Evolutionary conservation across 2,329 filamentous ascomycete genomes (phyloP), one percentile per base, ranked within the genome.

Genomic region (Phialophora verrucosa): DNA sequence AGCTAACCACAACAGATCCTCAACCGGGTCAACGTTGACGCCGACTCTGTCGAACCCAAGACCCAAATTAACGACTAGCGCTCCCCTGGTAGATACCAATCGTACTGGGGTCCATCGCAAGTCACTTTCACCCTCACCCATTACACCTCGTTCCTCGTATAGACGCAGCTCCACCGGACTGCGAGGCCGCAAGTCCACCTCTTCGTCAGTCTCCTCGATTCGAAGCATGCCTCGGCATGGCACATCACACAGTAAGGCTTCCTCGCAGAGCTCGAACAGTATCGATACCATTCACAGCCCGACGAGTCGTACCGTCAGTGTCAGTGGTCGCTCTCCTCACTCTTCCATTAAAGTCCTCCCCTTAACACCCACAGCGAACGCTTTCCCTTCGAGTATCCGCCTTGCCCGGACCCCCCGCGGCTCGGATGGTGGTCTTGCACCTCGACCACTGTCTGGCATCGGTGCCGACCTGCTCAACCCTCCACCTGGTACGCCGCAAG

Each of bases 281-380:
- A 90, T 90, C 0, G 88, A 90, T 3, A 89, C 90, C 0, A 87
- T 87, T 2, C 83, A 86, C 3, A 85, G 88, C 20, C 90, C 90
- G 42, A 90, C 89, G 74, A 90, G 87, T 17, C 88, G 87, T 1
- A 81, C 87, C 58, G 59, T 61, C 25, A 61, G 59, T 53, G 29
- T 61, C 29, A 85, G 85, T 42, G 85, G 86, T 14, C 88, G 91
- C 27, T 93, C 90, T 2, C 94, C 95, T 0, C 93, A 97, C 76
- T 87, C 92, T 71, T 96, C 92, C 0, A 90, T 98, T 73, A 98
- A 98, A 79, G 91, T 98, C n/a, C 87, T 98, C 2, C 94, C 95
- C 0, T 91, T 92, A 0, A 97, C 93, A 0, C 94, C 94, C 0
- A 93, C 90, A 0, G 78, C 79, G n/a, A 81, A 85, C 2, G 83